Percentiles rank a stretch among this genome's conserved stretches.
Evolutionary conservation across 305 asterid species (phyloP).

Genomic region (Fraxinus dipetala): DNA sequence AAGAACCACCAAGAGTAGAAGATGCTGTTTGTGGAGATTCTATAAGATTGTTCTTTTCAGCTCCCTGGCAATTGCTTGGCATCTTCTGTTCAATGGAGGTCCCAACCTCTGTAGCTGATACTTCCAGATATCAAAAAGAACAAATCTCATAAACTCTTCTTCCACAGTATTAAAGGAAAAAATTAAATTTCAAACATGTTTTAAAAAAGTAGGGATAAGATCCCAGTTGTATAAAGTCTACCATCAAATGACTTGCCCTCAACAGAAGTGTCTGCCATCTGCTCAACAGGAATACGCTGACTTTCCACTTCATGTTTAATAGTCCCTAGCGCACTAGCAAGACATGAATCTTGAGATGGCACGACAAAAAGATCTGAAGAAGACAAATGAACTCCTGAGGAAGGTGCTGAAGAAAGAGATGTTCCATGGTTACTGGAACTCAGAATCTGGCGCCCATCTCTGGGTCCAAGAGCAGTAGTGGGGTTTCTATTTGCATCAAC

Average conservation of each 20-base stretch:
- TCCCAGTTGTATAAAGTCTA: slow-evolving; percentile 35
- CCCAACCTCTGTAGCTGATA: slow-evolving; percentile 50
- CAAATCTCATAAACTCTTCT: slow-evolving; percentile 23
- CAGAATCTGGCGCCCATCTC: slow-evolving; percentile 39
- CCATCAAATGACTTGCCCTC: slow-evolving; percentile 49
- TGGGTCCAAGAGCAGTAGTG: slow-evolving; percentile 28
- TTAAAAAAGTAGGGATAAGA: slow-evolving; percentile 6
- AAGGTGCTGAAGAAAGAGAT: slow-evolving; percentile 33
- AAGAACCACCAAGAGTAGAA: slow-evolving; percentile 41
- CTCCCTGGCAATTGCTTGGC: slow-evolving; percentile 40
- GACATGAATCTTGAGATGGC: slow-evolving; percentile 55
- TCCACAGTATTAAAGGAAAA: slow-evolving; percentile 11
- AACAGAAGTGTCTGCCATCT: slow-evolving; percentile 33
- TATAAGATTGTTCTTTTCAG: slow-evolving; percentile 51
- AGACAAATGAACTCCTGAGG: slow-evolving; percentile 46
- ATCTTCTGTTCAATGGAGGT: slow-evolving; percentile 40
- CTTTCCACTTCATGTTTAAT: slow-evolving; percentile 44
- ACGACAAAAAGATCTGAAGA: slow-evolving; percentile 52
- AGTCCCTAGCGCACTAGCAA: slow-evolving; percentile 45
- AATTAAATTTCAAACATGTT: background rate
- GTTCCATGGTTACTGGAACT: slow-evolving; percentile 32
- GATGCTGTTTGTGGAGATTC: slow-evolving; percentile 48
- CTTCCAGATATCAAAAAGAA: slow-evolving; percentile 26
- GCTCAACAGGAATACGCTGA: slow-evolving; percentile 34
- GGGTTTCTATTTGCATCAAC: slow-evolving; percentile 34